These are phyloP conservation scores for Yamadazyma philogaea DNA, from an alignment of 805 yeast genomes.

Conservation along the genomic window DNA sequence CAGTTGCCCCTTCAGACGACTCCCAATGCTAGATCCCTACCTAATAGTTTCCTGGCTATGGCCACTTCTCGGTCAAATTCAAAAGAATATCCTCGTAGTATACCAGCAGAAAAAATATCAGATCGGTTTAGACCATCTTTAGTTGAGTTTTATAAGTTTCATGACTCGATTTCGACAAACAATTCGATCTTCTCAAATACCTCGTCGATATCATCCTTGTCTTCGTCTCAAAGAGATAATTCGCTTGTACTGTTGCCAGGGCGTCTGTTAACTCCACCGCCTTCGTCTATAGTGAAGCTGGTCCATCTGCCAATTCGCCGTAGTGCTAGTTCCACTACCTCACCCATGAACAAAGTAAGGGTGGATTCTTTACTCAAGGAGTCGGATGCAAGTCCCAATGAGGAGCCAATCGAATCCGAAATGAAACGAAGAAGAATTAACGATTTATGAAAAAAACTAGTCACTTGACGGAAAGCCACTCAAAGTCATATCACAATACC, in stretches of 20 bases:
- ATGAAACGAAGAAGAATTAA: slow-evolving; percentile 4
- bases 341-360: slow-evolving; percentile 20
- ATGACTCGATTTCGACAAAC: slow-evolving; percentile 17
- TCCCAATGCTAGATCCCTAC: not conserved
- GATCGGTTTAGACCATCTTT: slow-evolving; percentile 36
- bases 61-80: slow-evolving; percentile 4
- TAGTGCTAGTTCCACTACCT: slow-evolving; percentile 22
- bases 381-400: not conserved
- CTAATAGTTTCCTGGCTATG: slow-evolving; percentile 1
- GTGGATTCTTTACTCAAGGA: slow-evolving; percentile 15
- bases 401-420: not conserved
- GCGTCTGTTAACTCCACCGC: slow-evolving; percentile 10
- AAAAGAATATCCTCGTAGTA: slow-evolving; percentile 15
- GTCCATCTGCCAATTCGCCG: slow-evolving; percentile 10
- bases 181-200: slow-evolving; percentile 36
- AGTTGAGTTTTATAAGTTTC: slow-evolving; percentile 24
- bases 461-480: not conserved
- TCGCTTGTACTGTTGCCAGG: slow-evolving; percentile 9
- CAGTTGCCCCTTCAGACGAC: not conserved
- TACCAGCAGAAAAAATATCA: slow-evolving; percentile 10
- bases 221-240: slow-evolving; percentile 19
- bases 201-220: slow-evolving; percentile 32
- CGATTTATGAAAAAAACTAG: slow-evolving; percentile 1
- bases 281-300: not conserved
- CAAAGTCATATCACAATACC: not conserved